Conservation (phyloP, 768 basidiomycete genomes). For the Kwoniella bestiolae region DNA sequence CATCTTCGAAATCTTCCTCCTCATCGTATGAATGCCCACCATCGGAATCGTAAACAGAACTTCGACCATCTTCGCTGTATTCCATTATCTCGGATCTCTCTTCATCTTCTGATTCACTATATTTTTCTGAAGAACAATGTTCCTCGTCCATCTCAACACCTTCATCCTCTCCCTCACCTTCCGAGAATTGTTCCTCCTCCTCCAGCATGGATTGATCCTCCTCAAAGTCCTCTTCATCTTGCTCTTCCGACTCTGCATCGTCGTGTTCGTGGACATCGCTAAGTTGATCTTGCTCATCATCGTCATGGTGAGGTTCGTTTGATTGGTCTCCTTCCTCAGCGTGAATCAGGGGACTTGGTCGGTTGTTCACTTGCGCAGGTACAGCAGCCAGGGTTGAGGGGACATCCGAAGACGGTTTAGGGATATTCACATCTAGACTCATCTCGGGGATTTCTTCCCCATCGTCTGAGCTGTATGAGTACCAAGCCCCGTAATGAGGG, state of each 20-base stretch:
- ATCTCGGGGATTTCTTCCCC: not conserved
- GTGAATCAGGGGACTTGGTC: too few relatives aligned
- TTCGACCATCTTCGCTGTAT: not conserved
- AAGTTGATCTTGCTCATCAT: conserved; percentile 1
- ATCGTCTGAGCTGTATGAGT: conserved; percentile 18
- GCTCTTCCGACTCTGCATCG: conserved; percentile 1
- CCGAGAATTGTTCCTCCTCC: conserved; percentile 5
- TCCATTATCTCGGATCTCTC: not conserved
- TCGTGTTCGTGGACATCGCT: not conserved
- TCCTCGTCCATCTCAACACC: conserved; percentile 6
- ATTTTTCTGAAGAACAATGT: not conserved
- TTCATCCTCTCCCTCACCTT: conserved; percentile 1
- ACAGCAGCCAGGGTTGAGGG: too few relatives aligned
- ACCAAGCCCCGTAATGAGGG: conserved; percentile 11
- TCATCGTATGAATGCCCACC: not conserved
- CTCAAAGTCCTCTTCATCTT: conserved; percentile 7
- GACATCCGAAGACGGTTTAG: not conserved
- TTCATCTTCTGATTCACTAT: not conserved
- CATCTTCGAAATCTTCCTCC: not conserved
- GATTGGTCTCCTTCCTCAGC: not conserved
- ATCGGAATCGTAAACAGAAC: not conserved
- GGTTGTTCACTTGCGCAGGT: too few relatives aligned
- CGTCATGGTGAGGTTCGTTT: too few relatives aligned
- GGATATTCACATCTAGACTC: not conserved
- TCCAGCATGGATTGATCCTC: conserved; percentile 8